These are phyloP conservation scores for Cystobasidium sp. DNA, from an alignment of 1,284 basidiomycete species.

Conservation along the genomic window DNA sequence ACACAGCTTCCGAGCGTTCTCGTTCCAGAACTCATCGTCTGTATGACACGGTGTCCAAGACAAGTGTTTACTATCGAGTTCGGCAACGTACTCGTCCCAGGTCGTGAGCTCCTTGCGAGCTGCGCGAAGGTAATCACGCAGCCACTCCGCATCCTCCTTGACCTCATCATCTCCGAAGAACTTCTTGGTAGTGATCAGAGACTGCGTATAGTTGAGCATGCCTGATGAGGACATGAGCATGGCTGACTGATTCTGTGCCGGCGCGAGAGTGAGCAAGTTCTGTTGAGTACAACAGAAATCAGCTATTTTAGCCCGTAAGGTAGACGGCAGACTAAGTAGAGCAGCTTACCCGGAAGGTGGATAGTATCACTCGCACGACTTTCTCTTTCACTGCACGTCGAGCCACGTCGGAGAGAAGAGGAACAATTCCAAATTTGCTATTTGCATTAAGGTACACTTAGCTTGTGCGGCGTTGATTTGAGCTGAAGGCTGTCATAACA, in stretches of 20 bases:
- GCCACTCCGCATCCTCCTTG: conserved; percentile 83
- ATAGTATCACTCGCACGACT: conserved; percentile 90
- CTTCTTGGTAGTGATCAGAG: conserved; percentile 74
- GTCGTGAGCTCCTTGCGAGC: conserved; percentile 91
- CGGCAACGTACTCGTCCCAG: conserved; percentile 93
- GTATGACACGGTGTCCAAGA: conserved; percentile 94
- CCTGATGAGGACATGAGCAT: conserved; percentile 83
- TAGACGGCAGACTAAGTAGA: background rate
- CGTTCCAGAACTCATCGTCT: conserved; percentile 96
- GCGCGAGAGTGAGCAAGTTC: conserved; percentile 85
- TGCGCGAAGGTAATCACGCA: conserved; percentile 77
- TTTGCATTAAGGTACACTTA: background rate
- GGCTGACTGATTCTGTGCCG: conserved; percentile 80
- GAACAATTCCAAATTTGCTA: conserved; percentile 86
- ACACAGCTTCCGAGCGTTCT: conserved; percentile 83
- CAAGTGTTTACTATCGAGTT: conserved; percentile 84
- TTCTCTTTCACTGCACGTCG: conserved; percentile 96
- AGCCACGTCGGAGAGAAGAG: conserved; percentile 82
- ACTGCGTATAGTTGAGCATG: conserved; percentile 77
- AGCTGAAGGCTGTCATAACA: conserved; percentile 38
- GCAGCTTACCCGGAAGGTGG: conserved; percentile 78
- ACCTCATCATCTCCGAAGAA: conserved; percentile 92
- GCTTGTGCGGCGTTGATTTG: background rate
- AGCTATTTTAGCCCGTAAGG: conserved; percentile 4
- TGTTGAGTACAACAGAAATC: conserved; percentile 55